Conservation (phyloP, 129 eudicot genomes). For the Chrysanthemum lavandulifolium region DNA sequence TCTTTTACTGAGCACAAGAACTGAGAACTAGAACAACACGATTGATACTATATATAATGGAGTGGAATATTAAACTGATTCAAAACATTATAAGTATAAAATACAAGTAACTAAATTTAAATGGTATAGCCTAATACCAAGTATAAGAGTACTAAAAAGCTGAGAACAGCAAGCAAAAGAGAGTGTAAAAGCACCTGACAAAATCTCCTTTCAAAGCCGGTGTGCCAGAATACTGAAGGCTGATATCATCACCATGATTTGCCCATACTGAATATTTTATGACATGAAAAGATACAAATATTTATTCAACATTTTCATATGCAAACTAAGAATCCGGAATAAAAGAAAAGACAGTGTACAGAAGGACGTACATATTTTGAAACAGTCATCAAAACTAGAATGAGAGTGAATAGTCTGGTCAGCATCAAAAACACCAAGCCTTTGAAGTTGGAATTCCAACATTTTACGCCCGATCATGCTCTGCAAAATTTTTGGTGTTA, state of each 20-base stretch:
- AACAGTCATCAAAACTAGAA: slow-evolving; percentile 69
- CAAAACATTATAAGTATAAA: background rate
- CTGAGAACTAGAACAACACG: background rate
- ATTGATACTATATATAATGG: background rate
- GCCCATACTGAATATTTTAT: slow-evolving; percentile 74
- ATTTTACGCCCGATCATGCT: slow-evolving; percentile 94
- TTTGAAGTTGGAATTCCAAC: slow-evolving; percentile 85
- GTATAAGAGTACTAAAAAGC: background rate
- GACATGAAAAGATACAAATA: background rate
- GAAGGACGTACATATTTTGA: slow-evolving; percentile 46
- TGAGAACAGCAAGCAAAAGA: slow-evolving; percentile 2
- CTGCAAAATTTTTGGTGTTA: slow-evolving; percentile 38
- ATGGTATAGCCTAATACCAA: background rate
- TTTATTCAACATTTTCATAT: slow-evolving; percentile 2
- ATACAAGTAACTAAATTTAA: background rate
- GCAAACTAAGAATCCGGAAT: slow-evolving; percentile 9
- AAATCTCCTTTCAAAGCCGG: slow-evolving; percentile 97
- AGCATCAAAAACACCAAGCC: slow-evolving; percentile 89
- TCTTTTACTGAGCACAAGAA: background rate
- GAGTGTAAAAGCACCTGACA: slow-evolving; percentile 67
- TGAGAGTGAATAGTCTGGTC: slow-evolving; percentile 66
- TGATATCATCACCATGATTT: slow-evolving; percentile 93
- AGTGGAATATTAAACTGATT: background rate
- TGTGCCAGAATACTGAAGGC: slow-evolving; percentile 98
- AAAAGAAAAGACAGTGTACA: background rate